phyloP scores from a whole-genome alignment of 148 eudicot species.

The Chenopodium suecicum region DNA sequence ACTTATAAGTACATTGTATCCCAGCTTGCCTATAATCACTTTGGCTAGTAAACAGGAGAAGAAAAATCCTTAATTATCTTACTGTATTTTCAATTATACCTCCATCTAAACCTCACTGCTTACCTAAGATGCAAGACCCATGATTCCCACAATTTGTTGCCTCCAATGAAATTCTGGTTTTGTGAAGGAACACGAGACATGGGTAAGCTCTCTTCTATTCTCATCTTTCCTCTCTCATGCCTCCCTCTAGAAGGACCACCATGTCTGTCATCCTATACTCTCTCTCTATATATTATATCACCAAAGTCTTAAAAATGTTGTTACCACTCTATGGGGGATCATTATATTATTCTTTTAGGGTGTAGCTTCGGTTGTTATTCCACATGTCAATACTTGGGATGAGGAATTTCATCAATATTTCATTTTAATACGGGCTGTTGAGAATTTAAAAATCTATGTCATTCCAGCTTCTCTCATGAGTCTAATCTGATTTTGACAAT shows the following conservation, averaged over 20 bases:
- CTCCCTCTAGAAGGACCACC: not conserved
- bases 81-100: not conserved
- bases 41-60: not conserved
- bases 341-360: too few species aligned
- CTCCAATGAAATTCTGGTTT: not conserved
- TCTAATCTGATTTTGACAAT: not conserved
- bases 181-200: not conserved
- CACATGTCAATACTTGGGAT: not conserved
- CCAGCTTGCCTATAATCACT: slow-evolving; percentile 34
- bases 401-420: not conserved
- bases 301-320: not conserved
- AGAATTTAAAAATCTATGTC: not conserved
- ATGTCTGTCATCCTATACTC: not conserved
- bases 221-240: not conserved
- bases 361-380: not conserved
- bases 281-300: not conserved
- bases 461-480: not conserved
- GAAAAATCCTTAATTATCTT: not conserved
- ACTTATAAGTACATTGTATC: slow-evolving; percentile 76
- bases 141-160: too few species aligned
- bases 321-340: not conserved
- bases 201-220: not conserved
- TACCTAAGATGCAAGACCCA: not conserved
- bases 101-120: not conserved
- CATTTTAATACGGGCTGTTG: not conserved